These are phyloP conservation scores for Beauveria varroae DNA, from an alignment of 2,329 filamentous ascomycete species.

Conservation along the genomic window DNA sequence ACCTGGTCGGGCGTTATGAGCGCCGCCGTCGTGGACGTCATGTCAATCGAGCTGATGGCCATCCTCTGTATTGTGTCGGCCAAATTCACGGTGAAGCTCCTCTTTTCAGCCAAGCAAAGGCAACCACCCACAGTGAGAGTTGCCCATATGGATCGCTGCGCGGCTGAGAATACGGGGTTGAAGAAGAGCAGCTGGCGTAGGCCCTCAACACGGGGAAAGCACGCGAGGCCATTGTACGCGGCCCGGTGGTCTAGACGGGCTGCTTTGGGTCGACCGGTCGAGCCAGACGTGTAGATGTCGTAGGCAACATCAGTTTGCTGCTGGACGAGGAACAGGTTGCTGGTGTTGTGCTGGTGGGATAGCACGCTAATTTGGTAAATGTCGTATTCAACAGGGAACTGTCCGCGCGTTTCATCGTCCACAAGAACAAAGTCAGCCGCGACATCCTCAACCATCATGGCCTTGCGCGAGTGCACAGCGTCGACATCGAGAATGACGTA, in stretches of 20 bases:
- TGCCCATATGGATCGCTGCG: not conserved
- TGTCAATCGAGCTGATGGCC: slow-evolving; percentile 14
- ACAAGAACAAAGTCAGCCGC: not conserved
- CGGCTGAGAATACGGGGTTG: not conserved
- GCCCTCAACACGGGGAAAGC: not conserved
- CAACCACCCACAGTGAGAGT: not conserved
- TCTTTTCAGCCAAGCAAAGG: not conserved
- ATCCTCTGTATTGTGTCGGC: slow-evolving; percentile 11
- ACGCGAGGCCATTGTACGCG: not conserved
- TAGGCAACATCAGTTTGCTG: not conserved
- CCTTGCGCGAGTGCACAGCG: not conserved
- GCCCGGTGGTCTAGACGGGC: not conserved
- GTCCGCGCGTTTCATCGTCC: not conserved
- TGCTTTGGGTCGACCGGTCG: not conserved
- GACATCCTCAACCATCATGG: not conserved
- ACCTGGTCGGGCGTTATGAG: slow-evolving; percentile 7
- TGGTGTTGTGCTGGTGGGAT: not conserved
- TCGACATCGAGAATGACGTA: slow-evolving; percentile 15
- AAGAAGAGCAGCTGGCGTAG: not conserved
- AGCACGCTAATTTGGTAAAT: not conserved
- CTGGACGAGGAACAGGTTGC: not conserved
- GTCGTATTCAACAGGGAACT: not conserved
- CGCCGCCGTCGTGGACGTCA: slow-evolving; percentile 16
- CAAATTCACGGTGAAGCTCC: not conserved
- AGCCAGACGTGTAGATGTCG: not conserved